Evolutionary conservation across 345 rosid genomes (phyloP).

Genomic region (Dovyalis caffra): DNA sequence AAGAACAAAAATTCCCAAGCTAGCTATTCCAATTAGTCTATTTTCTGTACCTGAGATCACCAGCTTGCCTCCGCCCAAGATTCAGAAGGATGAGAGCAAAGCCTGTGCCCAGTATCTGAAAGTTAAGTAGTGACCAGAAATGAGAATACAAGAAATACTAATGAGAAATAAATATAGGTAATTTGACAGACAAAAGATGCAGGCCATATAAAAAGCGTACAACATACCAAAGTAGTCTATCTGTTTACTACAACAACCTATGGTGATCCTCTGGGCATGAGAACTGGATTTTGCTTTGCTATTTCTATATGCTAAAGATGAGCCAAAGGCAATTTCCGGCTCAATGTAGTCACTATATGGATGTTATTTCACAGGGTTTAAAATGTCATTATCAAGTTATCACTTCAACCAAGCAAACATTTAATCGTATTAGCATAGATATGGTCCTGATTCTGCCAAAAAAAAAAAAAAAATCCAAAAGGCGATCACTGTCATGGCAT

Average conservation of each 20-base stretch:
- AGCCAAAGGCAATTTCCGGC: not conserved
- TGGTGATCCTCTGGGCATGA: not conserved
- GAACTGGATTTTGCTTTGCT: not conserved
- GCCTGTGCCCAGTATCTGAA: slow-evolving; percentile 81
- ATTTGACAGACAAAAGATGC: not conserved
- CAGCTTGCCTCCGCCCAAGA: slow-evolving; percentile 77
- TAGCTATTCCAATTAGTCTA: not conserved
- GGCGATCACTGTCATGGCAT: too few species aligned
- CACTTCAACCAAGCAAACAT: too few species aligned
- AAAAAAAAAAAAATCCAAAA: too few species aligned
- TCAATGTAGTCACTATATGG: too few species aligned
- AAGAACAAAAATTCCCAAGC: not conserved
- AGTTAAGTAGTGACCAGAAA: slow-evolving; percentile 15
- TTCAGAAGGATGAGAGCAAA: slow-evolving; percentile 72
- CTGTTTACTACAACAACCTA: not conserved
- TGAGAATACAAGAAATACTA: not conserved
- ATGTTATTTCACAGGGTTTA: too few species aligned
- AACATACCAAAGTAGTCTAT: not conserved
- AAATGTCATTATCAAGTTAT: too few species aligned
- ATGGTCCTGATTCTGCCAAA: too few species aligned
- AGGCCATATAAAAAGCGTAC: not conserved
- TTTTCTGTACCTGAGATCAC: slow-evolving; percentile 67
- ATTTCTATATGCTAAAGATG: not conserved
- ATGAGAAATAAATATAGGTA: not conserved
- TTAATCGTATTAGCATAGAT: too few species aligned